Evolutionary conservation across 805 yeast species (phyloP), one percentile per base, ranked within the genome.

Genomic region (Saturnispora gosingensis): DNA sequence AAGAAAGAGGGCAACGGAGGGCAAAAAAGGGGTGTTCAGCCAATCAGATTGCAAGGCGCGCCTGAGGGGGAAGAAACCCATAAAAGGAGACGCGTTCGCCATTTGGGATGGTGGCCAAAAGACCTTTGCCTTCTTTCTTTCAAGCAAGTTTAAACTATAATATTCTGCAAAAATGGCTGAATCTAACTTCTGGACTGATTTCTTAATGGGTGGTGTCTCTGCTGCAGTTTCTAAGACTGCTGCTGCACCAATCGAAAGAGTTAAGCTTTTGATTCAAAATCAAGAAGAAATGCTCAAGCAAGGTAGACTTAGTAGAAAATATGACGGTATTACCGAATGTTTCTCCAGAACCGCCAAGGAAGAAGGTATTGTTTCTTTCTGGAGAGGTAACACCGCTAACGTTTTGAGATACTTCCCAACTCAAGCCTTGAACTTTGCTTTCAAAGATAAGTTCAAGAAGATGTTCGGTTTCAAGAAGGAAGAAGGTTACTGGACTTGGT

Each of bases 371-470:
- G 79, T 75, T 62, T 76, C 97, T 59, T 88, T 89, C 91, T 89
- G 97, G 97, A 85, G 97, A 85, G 97, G 97, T 82, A 89, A 89
- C 90, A 90, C 97, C 61, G 97, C 97, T 68, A 89, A 89, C 77
- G 97, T 89, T 72, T 84, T 89, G 79, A 87, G 97, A 81, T 89
- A 90, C 83, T 89, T 89, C 95, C 97, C 97, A 75, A 90, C 97
- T 73, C 97, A 89, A 79, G 97, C 97, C 67, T 82, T 89, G 72
- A 89, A 89, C 85, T 90, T 89, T 69, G 97, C 97, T 68, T 90
- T 89, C 91, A 90, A 89, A 81, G 97, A 90, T 75, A 86, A 88
- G 78, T 87, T 90, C 80, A 89, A 89, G 84, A 81, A 82, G 67
- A 74, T 89, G 84, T 89, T 89, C 72, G 96, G 96, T 77, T 88